Evolutionary conservation across 1,139 yeast species (phyloP).

Genomic region (Geotrichum reessii): DNA sequence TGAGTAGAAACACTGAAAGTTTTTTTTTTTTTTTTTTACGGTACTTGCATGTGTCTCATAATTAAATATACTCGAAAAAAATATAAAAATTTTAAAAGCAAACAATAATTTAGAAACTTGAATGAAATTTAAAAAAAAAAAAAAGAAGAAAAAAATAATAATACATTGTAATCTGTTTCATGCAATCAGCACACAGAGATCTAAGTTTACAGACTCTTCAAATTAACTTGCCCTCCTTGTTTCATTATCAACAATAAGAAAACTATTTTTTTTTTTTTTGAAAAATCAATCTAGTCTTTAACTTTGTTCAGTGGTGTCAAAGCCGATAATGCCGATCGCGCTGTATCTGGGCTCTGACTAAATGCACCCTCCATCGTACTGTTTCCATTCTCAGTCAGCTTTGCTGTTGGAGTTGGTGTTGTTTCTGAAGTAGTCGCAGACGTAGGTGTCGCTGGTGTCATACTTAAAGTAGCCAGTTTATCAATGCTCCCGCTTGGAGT

Average conservation of each 20-base stretch:
- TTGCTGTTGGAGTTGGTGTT: conserved; percentile 15
- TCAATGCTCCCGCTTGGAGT: conserved; percentile 19
- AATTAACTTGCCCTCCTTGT: not conserved
- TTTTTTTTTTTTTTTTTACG: too few relatives aligned
- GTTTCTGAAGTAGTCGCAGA: not conserved
- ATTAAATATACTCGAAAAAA: too few relatives aligned
- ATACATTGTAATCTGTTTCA: not conserved
- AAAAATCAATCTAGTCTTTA: not conserved
- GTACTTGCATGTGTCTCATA: too few relatives aligned
- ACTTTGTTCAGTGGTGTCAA: conserved; percentile 1
- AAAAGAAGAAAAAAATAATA: not conserved
- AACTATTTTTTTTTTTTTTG: not conserved
- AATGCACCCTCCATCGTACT: conserved; percentile 37
- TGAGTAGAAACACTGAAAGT: too few relatives aligned
- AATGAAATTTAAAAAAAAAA: not conserved
- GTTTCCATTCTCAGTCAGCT: conserved; percentile 12
- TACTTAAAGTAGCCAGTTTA: conserved; percentile 16
- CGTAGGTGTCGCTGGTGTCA: conserved; percentile 17
- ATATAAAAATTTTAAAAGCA: not conserved
- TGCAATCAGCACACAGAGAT: not conserved
- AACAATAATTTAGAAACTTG: not conserved
- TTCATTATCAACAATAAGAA: not conserved
- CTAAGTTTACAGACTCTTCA: not conserved
- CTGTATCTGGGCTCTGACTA: conserved; percentile 31
- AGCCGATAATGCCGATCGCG: not conserved